Evolutionary conservation across 2,329 filamentous ascomycete genomes (phyloP).

Genomic region (Tolypocladium ophioglossoides): DNA sequence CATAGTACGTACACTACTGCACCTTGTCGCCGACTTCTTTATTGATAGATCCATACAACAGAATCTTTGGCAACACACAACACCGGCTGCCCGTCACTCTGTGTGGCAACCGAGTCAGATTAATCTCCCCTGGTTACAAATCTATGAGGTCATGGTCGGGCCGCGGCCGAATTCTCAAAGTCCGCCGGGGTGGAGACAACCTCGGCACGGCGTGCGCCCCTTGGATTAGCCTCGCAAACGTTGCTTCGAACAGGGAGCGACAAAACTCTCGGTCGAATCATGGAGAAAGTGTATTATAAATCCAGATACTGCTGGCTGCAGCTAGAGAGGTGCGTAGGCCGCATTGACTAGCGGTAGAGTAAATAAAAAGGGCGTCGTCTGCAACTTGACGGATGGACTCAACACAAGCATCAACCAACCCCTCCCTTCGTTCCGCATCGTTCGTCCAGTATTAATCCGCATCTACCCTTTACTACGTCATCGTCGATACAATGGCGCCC

Average conservation of each 20-base stretch:
- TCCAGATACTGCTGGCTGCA: neutral
- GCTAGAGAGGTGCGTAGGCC: neutral
- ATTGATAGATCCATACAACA: too few relatives aligned
- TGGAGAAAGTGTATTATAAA: neutral
- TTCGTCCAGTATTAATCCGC: neutral
- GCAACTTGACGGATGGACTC: neutral
- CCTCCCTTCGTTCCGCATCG: neutral
- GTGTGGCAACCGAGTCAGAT: neutral
- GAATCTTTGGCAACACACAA: too few relatives aligned
- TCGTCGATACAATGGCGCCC: slow-evolving; percentile 20
- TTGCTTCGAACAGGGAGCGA: too few relatives aligned
- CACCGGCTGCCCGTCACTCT: too few relatives aligned
- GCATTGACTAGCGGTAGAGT: neutral
- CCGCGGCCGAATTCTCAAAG: neutral
- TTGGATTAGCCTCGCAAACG: neutral
- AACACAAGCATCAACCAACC: neutral
- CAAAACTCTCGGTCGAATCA: neutral
- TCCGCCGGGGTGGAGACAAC: neutral
- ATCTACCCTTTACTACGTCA: neutral
- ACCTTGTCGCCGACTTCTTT: too few relatives aligned
- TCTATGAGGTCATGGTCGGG: neutral
- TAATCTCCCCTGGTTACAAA: neutral
- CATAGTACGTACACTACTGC: too few relatives aligned
- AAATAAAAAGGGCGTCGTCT: neutral
- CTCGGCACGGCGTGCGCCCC: neutral